Evolutionary conservation across 495 filamentous ascomycete genomes (phyloP), one percentile per base, ranked within the genome.

Genomic region (Tetracladium marchalianum): DNA sequence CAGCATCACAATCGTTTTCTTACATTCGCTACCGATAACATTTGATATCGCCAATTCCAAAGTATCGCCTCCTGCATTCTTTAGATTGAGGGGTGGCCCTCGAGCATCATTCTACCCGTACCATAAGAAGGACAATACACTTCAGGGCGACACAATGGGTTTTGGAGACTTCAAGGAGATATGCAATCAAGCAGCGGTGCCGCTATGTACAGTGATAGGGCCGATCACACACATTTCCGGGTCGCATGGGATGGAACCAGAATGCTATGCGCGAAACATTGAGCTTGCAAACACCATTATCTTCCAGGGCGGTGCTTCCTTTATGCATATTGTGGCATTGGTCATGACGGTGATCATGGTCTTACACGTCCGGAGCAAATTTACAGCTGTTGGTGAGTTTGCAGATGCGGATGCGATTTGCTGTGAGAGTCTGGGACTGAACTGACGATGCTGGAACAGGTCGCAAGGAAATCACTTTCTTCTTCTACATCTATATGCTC

Each of bases 281-380:
- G 90, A 95, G 62, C 64, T 96, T 53, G 92, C 92, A 50, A 99
- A 99, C 64, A 97, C 92, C 9, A 86, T 96, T 65, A 97, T 99
- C 55, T 99, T 99, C 62, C 79, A 97, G 65, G 87, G 85, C 61
- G 92, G 89, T 11, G 80, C 87, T 15, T 85, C 82, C 42, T 92
- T 92, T 61, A 81, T 90, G 66, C 90, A 99, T 63, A 96, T 99
- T 52, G 72, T 87, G 42, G 87, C 93, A 4, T 68, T 99, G 36
- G 70, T 74, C 49, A 97, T 97, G 90, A 92, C 87, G 6, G 82
- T 86, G 7, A 85, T 94, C 56, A 99, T 99, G 92, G 85, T 97
- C 35, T 63, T 99, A 46, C 92, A 99, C 61, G 85, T 99, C 49
- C 75, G 92, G 55, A 88, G 85, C 47, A 99, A 99, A 64, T 99